phyloP scores from a whole-genome alignment of 192 early-diverging fungal genomes.

The Rhizophagus clarus region DNA sequence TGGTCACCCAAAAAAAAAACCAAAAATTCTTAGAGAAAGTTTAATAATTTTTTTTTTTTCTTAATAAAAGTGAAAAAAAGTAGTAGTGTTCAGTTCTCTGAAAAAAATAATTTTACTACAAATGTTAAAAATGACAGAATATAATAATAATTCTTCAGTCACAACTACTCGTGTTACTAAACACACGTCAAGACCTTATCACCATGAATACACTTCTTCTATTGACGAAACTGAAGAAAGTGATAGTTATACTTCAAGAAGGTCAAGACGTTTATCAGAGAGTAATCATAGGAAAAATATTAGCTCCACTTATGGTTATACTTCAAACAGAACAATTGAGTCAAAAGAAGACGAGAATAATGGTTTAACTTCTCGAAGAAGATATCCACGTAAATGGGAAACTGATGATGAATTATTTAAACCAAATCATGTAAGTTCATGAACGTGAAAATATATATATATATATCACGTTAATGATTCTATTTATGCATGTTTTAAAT shows the following conservation, averaged over 20 bases:
- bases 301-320: background rate
- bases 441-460: too few relatives aligned
- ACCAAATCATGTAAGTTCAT: conserved; percentile 19
- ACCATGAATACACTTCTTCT: conserved; percentile 1
- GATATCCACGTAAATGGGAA: conserved; percentile 16
- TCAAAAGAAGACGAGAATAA: conserved; percentile 8
- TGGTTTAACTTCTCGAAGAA: background rate
- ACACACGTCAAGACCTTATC: conserved; percentile 12
- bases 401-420: conserved; percentile 31
- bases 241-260: conserved; percentile 3
- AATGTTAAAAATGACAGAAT: background rate
- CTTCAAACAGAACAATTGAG: conserved; percentile 3
- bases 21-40: too few relatives aligned
- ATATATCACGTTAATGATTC: too few relatives aligned
- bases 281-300: background rate
- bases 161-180: background rate
- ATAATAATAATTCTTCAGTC: conserved; percentile 4
- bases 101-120: background rate
- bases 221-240: conserved; percentile 19
- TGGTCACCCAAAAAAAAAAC: background rate
- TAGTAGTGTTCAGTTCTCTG: background rate
- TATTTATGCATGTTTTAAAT: too few relatives aligned
- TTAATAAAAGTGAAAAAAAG: too few relatives aligned
- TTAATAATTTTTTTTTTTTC: too few relatives aligned
- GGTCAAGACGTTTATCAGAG: background rate